Conservation (phyloP, 2,329 filamentous ascomycete species). For the Xylariaceae sp. region DNA sequence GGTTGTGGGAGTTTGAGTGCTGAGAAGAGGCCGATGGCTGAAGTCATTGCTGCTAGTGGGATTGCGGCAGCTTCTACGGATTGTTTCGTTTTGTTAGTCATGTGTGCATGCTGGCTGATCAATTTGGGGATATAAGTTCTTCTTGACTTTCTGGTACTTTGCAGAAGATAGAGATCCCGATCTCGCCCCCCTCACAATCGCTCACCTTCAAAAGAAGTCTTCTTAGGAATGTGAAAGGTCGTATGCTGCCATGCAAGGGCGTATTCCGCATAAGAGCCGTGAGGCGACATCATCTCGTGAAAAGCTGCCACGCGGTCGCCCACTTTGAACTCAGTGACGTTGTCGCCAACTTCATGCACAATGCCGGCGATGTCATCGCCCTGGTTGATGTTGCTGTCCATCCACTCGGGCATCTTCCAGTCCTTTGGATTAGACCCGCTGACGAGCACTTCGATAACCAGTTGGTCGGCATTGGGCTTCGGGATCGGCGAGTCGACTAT, state of each 20-base stretch:
- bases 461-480: slow-evolving; percentile 34
- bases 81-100: not conserved
- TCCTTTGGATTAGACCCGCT: slow-evolving; percentile 47
- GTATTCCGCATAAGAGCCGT: slow-evolving; percentile 60
- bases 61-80: slow-evolving; percentile 51
- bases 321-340: slow-evolving; percentile 52
- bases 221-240: slow-evolving; percentile 51
- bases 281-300: slow-evolving; percentile 46
- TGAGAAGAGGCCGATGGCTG: slow-evolving; percentile 47
- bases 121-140: not conserved
- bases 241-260: slow-evolving; percentile 52
- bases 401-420: slow-evolving; percentile 36
- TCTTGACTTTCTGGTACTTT: not conserved
- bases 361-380: slow-evolving; percentile 55
- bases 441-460: slow-evolving; percentile 41
- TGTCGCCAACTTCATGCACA: slow-evolving; percentile 50
- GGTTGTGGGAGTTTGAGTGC: slow-evolving; percentile 45
- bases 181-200: too few species aligned
- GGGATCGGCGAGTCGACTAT: slow-evolving; percentile 40
- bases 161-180: too few species aligned
- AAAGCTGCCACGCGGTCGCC: slow-evolving; percentile 48
- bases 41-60: slow-evolving; percentile 52
- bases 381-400: slow-evolving; percentile 34
- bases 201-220: slow-evolving; percentile 47
- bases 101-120: not conserved